Conservation (phyloP, 1,284 basidiomycete genomes). For the Ganoderma multipileum region DNA sequence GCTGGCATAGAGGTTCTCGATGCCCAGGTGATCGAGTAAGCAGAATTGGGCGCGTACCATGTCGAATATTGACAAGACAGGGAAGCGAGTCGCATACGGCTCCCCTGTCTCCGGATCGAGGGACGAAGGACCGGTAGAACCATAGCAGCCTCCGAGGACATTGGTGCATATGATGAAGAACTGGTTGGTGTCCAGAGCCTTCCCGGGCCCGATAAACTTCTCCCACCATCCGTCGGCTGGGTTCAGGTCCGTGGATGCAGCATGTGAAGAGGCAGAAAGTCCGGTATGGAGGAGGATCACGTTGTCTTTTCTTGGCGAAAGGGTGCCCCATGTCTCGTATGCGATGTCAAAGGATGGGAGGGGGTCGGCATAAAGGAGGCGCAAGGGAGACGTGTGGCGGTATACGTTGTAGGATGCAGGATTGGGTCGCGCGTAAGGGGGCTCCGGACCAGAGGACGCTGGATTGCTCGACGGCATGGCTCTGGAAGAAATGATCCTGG, state of each 20-base stretch:
- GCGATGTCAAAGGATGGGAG: conserved; percentile 88
- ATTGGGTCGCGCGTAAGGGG: conserved; percentile 77
- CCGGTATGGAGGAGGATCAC: conserved; percentile 98
- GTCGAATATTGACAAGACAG: conserved; percentile 93
- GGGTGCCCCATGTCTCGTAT: conserved; percentile 97
- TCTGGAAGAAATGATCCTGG: conserved; percentile 47
- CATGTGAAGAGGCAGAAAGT: conserved; percentile 94
- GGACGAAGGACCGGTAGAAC: conserved; percentile 93
- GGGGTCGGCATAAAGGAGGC: conserved; percentile 76
- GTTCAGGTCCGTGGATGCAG: conserved; percentile 84
- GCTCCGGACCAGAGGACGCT: conserved; percentile 68
- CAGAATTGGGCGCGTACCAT: conserved; percentile 95
- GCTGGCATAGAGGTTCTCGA: conserved; percentile 89
- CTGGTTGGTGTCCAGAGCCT: conserved; percentile 90
- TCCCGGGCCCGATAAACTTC: conserved; percentile 95
- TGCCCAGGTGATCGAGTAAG: conserved; percentile 86
- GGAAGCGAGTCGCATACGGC: conserved; percentile 91
- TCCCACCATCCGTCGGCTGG: conserved; percentile 97
- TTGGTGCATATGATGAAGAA: conserved; percentile 98
- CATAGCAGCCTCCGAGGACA: conserved; percentile 97
- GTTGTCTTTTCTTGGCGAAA: conserved; percentile 83
- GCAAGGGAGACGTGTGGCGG: conserved; percentile 67
- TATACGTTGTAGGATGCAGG: conserved; percentile 75
- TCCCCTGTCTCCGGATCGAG: conserved; percentile 70
- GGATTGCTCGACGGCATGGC: conserved; percentile 38